Base-by-base conservation (phyloP, 2,329 filamentous ascomycete genomes). In the Fusarium sp. region DNA sequence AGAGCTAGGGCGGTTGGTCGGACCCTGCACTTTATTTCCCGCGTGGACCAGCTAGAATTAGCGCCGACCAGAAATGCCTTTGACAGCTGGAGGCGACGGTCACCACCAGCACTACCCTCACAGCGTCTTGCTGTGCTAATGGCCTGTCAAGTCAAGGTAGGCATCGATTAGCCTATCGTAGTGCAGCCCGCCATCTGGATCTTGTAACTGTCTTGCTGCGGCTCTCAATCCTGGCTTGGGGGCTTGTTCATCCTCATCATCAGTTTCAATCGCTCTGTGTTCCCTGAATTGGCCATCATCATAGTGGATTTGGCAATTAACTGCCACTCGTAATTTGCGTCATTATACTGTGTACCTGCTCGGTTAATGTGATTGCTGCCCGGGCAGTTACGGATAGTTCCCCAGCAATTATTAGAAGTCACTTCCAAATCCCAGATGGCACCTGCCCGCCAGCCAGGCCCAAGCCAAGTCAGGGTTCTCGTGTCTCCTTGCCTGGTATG, bases 31-130 rank as follows among this genome's bases (percentile, higher is more conserved):
- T 46, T 55, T 67, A 65, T 66, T 73, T 74, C 53, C 66, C 63
- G 61, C 49, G 62, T 46, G 55, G 64, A 54, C 63, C 47, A 49
- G 51, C 70, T 54, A 62, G 65, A 70, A 43, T 65, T 73, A 73
- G 72, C 58, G 72, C 70, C 73, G 65, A 66, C 70, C 62, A 63
- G 38, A 62, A n/a, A 57, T 64, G 52, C 65, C 60, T 59, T 51
- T 73, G 72, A 74, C 72, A 74, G 70, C 34, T 34, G 32, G 32
- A 34, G 32, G 51, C 72, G 72, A 73, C 68, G 68, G 72, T 70
- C 67, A 27, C 72, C 72, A 69, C 45, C 51, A 22, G 32, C 47
- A 64, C 53, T 58, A 59, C 47, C 44, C 38, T 38, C 65, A 59
- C 59, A 57, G 53, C 48, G 58, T 67, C 58, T 74, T 56, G 58